phyloP scores from a whole-genome alignment of 768 basidiomycete genomes.

The Mycena rosella region DNA sequence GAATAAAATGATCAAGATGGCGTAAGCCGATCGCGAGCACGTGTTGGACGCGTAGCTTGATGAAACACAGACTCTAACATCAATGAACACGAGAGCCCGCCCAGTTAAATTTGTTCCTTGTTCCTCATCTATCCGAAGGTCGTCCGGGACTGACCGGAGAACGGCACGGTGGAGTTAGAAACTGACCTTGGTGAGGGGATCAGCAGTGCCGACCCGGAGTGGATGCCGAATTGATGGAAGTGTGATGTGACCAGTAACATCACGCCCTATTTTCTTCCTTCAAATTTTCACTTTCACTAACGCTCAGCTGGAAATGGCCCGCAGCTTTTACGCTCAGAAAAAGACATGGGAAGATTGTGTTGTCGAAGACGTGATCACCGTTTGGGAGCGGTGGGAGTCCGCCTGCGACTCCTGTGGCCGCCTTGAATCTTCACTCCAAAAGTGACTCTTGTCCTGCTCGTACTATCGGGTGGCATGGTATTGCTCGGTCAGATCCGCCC shows the following conservation, averaged over 20 bases:
- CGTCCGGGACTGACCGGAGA: too few relatives aligned
- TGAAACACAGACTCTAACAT: too few relatives aligned
- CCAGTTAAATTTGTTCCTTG: too few relatives aligned
- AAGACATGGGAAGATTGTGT: background rate
- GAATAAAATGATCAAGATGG: too few relatives aligned
- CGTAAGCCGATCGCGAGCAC: too few relatives aligned
- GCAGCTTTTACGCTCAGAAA: background rate
- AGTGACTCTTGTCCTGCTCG: background rate
- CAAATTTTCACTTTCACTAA: background rate
- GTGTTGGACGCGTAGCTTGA: too few relatives aligned
- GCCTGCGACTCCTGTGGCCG: constrained; percentile 1
- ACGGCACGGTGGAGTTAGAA: too few relatives aligned
- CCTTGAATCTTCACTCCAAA: constrained; percentile 1
- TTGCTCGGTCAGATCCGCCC: background rate
- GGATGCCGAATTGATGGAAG: too few relatives aligned
- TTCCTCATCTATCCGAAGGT: too few relatives aligned
- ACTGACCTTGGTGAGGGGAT: too few relatives aligned
- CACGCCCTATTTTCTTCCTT: background rate
- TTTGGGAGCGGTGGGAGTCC: constrained; percentile 1
- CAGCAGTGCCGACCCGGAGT: too few relatives aligned
- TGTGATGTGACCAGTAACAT: background rate
- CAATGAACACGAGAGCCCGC: too few relatives aligned
- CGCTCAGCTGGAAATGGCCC: background rate
- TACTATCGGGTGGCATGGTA: background rate
- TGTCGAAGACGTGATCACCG: background rate